Base-by-base conservation (phyloP, 208 protist genomes). In the Phytomonas sp. region DNA sequence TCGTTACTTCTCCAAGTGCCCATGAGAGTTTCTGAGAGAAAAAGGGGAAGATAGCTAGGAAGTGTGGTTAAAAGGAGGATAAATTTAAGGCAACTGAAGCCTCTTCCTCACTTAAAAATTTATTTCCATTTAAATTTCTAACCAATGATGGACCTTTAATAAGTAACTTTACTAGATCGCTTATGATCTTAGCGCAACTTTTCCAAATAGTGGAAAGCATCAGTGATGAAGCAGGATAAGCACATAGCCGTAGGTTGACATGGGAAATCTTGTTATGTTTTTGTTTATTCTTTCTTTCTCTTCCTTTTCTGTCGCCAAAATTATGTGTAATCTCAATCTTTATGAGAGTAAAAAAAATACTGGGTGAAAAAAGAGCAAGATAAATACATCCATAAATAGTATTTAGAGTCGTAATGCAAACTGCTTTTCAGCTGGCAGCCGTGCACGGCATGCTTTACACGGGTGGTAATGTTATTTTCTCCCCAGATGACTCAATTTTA, bases 391-490 rank as follows among this genome's bases (percentile, higher is more conserved):
- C 59, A 71, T 37, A 43, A 34, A 64, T 62, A 66, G 29, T 60
- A 33, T 33, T 60, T 46, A n/a, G 15, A 0, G 28, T 32, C n/a
- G 62, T 60, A 28, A 93, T 94, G 85, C 80, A 92, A 70, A 91
- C 75, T 20, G 83, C 78, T 34, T 96, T 93, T 66, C 88, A 96
- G 76, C 78, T 96, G 23, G 91, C 88, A 3, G 83, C 91, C 34
- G 91, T 96, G 73, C 91, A 94, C 77, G 91, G 91, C 75, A 96
- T 93, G 91, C 82, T 96, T 29, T 96, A 96, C 81, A 96, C 91
- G 33, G 91, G 91, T 46, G 91, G 91, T 70, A 96, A 96, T 78
- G 82, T 96, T 43, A 71, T 64, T 69, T 96, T 96, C 75, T 82
- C 84, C 17, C 88, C 87, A 4, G 91, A 94, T 60, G 91, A 87